Base-by-base conservation (phyloP, 2,329 filamentous ascomycete species). In the Pseudocercospora ulei region DNA sequence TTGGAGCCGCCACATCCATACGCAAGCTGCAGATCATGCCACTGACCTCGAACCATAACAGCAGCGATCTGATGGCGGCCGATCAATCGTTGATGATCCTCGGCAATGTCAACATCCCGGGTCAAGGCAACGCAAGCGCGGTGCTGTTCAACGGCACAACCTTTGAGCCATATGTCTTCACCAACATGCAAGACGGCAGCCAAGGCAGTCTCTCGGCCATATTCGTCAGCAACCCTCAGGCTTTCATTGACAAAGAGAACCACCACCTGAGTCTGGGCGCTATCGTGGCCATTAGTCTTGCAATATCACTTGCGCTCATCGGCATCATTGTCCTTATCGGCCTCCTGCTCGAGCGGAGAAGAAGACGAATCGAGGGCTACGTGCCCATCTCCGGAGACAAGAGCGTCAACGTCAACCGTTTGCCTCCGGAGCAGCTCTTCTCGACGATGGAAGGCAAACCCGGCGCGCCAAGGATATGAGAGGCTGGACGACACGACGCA, bases 91-190 rank as follows among this genome's bases (percentile, higher is more conserved):
- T 98, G 22, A 72, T 98, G 63, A 67, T 96, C 34, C 84, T 84
- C n/a, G 90, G 90, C 24, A 75, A 80, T 37, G 75, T 98, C 50
- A 72, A 76, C 48, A 70, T 96, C 11, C 75, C 80, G 0, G 66
- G 67, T 33, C 86, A 86, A 56, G 87, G 88, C 42, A 79, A 78
- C 41, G 84, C 81, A 4, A 93, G 88, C 8, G 86, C 84, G 5
- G 88, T 79, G 5, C 67, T 95, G 17, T 98, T 82, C 66, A 84
- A 96, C 56, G 90, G 90, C 53, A 84, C 78, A 7, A 65, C 68
- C 2, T 77, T 88, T 57, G 69, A 70, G 35, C 88, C 90, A 0
- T 94, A 88, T 59, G 73, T 85, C 25, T 72, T 98, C 26, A 82
- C 87, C 1, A 80, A 76, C 29, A 80, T 71, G 42, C 18, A 52